A percentile compares a stretch with the other conserved stretches of the same genome.
Evolutionary conservation across 108 stramenopile genomes (phyloP).

Genomic region (Nitzschia putrida): DNA sequence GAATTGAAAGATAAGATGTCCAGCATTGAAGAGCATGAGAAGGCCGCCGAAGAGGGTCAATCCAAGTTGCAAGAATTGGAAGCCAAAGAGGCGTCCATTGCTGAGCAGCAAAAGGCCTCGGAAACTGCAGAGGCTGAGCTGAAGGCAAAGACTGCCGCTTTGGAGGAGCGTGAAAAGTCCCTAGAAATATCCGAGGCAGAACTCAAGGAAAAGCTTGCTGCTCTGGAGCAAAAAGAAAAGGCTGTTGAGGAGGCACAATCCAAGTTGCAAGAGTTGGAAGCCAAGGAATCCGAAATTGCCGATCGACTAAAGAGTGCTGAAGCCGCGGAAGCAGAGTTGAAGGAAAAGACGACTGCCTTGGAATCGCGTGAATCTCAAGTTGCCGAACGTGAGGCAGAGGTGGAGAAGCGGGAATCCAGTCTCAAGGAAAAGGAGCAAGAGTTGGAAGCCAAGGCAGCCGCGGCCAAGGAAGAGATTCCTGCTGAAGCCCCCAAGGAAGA

Average conservation of each 20-base stretch:
- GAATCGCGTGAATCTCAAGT: background rate
- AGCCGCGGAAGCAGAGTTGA: background rate
- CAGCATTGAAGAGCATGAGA: background rate
- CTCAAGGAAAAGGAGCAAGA: background rate
- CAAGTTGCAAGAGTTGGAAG: background rate
- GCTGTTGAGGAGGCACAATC: background rate
- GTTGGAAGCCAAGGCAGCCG: background rate
- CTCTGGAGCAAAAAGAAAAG: background rate
- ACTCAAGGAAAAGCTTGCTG: background rate
- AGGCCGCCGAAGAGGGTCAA: background rate
- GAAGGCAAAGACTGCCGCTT: no score
- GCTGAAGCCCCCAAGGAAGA: background rate
- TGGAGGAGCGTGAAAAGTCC: background rate
- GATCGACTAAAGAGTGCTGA: background rate
- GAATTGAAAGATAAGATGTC: background rate
- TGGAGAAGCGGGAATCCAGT: constrained; percentile 9
- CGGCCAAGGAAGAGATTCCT: background rate
- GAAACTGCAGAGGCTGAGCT: no score
- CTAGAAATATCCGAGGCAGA: background rate
- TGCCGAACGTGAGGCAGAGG: background rate
- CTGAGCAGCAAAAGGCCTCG: no score
- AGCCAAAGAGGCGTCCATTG: no score
- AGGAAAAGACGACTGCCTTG: background rate
- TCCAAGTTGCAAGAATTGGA: no score
- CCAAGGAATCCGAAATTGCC: no score